A percentile compares a stretch with the other conserved stretches of the same genome.
Evolutionary conservation across 345 rosid species (phyloP).

Genomic region (Euphorbia pulcherrima): DNA sequence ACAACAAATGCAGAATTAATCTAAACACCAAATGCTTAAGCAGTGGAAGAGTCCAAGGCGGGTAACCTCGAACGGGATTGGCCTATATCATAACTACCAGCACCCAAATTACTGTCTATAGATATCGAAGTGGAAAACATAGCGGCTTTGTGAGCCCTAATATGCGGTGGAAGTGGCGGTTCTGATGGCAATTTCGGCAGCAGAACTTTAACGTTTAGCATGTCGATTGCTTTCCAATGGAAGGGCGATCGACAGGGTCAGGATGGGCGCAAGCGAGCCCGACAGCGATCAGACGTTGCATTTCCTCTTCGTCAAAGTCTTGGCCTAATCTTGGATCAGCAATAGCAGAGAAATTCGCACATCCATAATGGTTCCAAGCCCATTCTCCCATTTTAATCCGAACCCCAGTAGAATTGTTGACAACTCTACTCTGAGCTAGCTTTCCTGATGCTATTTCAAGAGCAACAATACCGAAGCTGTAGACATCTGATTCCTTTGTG

Average conservation of each 20-base stretch:
- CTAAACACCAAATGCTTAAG: too few relatives aligned
- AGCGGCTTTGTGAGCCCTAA: neutral
- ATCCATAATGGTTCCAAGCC: neutral
- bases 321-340: neutral
- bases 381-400: neutral
- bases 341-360: neutral
- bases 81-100: too few relatives aligned
- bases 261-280: slow-evolving; percentile 4
- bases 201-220: neutral
- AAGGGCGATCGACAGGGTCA: neutral
- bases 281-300: neutral
- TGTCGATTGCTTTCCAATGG: neutral
- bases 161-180: neutral
- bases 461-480: slow-evolving; percentile 34
- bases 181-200: neutral
- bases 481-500: slow-evolving; percentile 33
- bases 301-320: neutral
- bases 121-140: neutral
- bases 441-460: slow-evolving; percentile 25
- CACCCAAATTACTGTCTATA: neutral
- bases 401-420: neutral
- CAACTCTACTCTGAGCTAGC: neutral
- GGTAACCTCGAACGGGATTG: too few relatives aligned
- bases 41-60: too few relatives aligned
- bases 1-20: too few relatives aligned